A percentile compares a stretch with the other conserved stretches of the same genome.
These are phyloP conservation scores for Dispira parvispora DNA, from an alignment of 192 early-diverging fungal species.

Conservation along the genomic window DNA sequence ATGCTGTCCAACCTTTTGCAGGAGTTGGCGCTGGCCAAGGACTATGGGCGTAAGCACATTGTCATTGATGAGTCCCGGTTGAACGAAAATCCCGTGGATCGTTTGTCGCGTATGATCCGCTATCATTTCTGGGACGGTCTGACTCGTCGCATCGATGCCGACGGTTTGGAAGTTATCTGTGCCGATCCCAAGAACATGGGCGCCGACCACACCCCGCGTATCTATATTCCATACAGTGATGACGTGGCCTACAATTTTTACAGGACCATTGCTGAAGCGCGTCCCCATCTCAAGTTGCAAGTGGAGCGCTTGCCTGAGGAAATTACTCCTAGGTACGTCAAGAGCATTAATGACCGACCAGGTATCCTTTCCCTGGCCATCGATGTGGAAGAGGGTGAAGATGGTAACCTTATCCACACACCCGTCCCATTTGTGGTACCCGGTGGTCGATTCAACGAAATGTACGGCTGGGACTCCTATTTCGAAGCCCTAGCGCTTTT, in stretches of 20 bases:
- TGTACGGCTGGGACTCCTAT: slow-evolving; percentile 98
- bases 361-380: slow-evolving; percentile 73
- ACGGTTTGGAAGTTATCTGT: slow-evolving; percentile 79
- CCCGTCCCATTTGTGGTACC: slow-evolving; percentile 93
- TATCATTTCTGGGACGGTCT: slow-evolving; percentile 93
- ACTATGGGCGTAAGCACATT: slow-evolving; percentile 72
- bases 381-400: slow-evolving; percentile 25
- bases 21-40: slow-evolving; percentile 81
- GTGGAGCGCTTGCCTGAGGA: slow-evolving; percentile 68
- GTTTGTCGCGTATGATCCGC: slow-evolving; percentile 77
- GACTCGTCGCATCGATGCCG: slow-evolving; percentile 68
- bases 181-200: slow-evolving; percentile 80
- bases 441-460: slow-evolving; percentile 97
- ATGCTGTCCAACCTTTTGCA: slow-evolving; percentile 88
- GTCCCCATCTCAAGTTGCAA: slow-evolving; percentile 52
- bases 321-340: slow-evolving; percentile 82
- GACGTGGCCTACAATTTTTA: slow-evolving; percentile 65
- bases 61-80: slow-evolving; percentile 78
- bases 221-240: slow-evolving; percentile 86
- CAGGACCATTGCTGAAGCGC: slow-evolving; percentile 38
- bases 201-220: slow-evolving; percentile 58
- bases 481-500: slow-evolving; percentile 84
- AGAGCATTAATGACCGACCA: slow-evolving; percentile 71
- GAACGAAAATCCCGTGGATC: slow-evolving; percentile 87
- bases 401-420: slow-evolving; percentile 31